Evolutionary conservation across 352 stramenopile species (phyloP).

Genomic region (Pythium monospermum): DNA sequence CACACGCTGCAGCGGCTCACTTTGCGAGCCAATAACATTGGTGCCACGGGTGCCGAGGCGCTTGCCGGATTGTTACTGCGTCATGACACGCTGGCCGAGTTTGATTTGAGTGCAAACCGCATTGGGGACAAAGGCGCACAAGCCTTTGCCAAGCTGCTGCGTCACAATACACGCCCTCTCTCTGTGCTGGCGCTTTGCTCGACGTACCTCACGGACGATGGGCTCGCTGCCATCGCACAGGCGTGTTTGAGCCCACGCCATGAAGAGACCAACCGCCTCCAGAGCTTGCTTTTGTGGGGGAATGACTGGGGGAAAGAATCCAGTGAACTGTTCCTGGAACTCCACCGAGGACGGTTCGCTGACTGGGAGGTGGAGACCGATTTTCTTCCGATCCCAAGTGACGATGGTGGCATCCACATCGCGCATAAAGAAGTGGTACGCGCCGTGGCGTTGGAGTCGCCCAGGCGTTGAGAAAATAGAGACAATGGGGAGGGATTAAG

Average conservation of each 20-base stretch:
- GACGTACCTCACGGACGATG: conserved; percentile 53
- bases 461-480: conserved; percentile 34
- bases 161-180: conserved; percentile 34
- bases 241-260: conserved; percentile 37
- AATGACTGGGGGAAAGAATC: conserved; percentile 56
- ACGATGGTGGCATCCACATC: conserved; percentile 35
- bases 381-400: conserved; percentile 34
- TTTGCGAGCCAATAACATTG: conserved; percentile 64
- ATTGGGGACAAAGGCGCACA: conserved; percentile 47
- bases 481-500: no score
- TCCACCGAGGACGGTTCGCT: conserved; percentile 34
- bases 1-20: conserved; percentile 46
- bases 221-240: conserved; percentile 31
- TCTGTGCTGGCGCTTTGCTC: conserved; percentile 45
- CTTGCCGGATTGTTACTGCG: conserved; percentile 51
- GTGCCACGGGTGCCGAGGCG: conserved; percentile 43
- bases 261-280: conserved; percentile 22
- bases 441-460: conserved; percentile 34
- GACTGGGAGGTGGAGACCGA: conserved; percentile 50
- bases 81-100: conserved; percentile 40
- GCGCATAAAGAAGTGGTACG: conserved; percentile 39
- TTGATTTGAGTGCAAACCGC: conserved; percentile 65
- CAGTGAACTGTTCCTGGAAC: conserved; percentile 31
- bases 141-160: conserved; percentile 52
- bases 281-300: conserved; percentile 54